Evolutionary conservation across 345 rosid species (phyloP).

Genomic region (Cardamine resedifolia): DNA sequence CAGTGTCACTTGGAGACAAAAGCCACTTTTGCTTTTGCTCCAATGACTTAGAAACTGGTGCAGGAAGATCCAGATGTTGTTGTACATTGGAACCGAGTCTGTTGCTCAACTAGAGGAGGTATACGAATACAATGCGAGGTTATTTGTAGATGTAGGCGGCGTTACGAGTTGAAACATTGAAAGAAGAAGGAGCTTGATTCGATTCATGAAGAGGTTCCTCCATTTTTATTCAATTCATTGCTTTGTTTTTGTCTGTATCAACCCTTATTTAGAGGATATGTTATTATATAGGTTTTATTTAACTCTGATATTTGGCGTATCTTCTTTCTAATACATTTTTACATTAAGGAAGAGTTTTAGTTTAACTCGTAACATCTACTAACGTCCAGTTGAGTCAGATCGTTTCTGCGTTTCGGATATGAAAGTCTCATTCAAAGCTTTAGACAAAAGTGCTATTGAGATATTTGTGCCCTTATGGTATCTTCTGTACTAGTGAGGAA

Average conservation of each 20-base stretch:
- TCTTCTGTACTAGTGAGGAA: too few relatives aligned
- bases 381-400: too few relatives aligned
- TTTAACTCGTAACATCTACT: too few relatives aligned
- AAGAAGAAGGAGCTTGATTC: slow-evolving; percentile 8
- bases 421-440: too few relatives aligned
- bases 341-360: too few relatives aligned
- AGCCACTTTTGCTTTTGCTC: slow-evolving; percentile 17
- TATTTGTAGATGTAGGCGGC: slow-evolving; percentile 27
- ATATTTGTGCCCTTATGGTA: not conserved
- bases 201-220: slow-evolving; percentile 9
- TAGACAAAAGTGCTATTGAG: too few relatives aligned
- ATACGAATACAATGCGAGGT: slow-evolving; percentile 23
- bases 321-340: not conserved
- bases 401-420: too few relatives aligned
- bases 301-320: not conserved
- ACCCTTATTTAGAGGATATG: not conserved
- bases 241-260: slow-evolving; percentile 30
- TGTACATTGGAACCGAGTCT: slow-evolving; percentile 26
- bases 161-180: slow-evolving; percentile 19
- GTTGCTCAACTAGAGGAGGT: slow-evolving; percentile 24
- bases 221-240: slow-evolving; percentile 38
- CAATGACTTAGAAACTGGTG: slow-evolving; percentile 14
- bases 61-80: slow-evolving; percentile 19
- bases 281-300: not conserved
- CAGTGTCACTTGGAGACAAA: slow-evolving; percentile 24